Base-by-base conservation (phyloP, 768 basidiomycete genomes). In the Naganishia onofrii region DNA sequence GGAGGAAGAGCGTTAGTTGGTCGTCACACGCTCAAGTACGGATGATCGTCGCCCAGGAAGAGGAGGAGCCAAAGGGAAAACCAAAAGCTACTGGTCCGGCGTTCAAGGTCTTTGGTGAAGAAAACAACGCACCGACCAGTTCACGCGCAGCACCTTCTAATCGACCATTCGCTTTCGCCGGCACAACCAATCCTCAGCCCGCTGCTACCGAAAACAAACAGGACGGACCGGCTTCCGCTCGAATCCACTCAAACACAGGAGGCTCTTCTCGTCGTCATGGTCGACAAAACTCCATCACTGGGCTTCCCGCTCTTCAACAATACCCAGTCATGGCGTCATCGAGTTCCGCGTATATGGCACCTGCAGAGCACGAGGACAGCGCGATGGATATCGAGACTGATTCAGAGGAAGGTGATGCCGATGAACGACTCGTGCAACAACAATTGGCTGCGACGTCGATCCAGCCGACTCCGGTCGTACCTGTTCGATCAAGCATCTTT, bases 1-100 rank as follows among this genome's bases (percentile, higher is more conserved):
- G 75, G 34, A 58, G 71, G 23, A 72, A 78, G 60, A 69, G 77
- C 55, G 80, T 81, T 51, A 78, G 75, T 69, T 81, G 79, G 68
- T 78, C 80, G 0, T 70, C 75, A 0, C 74, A 76, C 46, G 77
- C 77, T 2, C 75, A 77, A 71, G 78, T 81, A 21, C 58, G 79
- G 76, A 77, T 77, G 76, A 75, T 76, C 57, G 76, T 75, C 34
- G 63, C 67, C 3, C 57, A 54, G 55, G 36, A 69, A 44, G 48
- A 36, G 13, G 52, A 66, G 28, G 51, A 51, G 36, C 52, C 67
- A 34, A 34, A 34, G 56, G 58, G 21, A 10, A 51, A 48, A 17
- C 57, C 67, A 15, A 63, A 42, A 34, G 34, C 28, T 36, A 29
- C 38, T 9, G n/a, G 23, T 31, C 21, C 63, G 23, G 52, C 52